Evolutionary conservation across 1,284 basidiomycete species (phyloP).

Genomic region (Sanghuangporus sanghuang): DNA sequence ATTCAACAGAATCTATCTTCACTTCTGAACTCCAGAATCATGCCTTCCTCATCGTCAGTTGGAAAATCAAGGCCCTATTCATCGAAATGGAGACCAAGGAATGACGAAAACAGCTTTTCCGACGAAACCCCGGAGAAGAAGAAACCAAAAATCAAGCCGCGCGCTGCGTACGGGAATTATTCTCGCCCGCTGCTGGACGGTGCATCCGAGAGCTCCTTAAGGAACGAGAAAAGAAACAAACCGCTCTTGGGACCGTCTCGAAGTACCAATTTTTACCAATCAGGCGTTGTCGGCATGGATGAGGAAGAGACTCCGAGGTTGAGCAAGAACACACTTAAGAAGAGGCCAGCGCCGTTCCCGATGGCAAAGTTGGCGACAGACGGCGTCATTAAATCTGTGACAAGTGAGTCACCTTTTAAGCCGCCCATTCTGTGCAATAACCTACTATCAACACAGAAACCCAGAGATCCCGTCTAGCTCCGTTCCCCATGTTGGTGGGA

Average conservation of each 20-base stretch:
- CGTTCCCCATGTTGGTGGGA: background rate
- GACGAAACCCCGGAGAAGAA: background rate
- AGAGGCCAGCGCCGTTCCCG: background rate
- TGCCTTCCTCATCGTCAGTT: no score
- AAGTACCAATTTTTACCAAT: background rate
- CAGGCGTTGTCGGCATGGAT: background rate
- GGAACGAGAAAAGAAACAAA: background rate
- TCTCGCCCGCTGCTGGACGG: background rate
- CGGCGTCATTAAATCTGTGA: background rate
- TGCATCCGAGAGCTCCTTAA: background rate
- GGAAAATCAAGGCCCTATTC: background rate
- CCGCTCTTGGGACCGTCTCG: background rate
- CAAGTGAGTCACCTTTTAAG: background rate
- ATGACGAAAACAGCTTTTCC: background rate
- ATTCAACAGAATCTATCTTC: background rate
- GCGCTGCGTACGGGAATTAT: background rate
- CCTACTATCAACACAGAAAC: background rate
- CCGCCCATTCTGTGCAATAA: background rate
- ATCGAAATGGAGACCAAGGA: background rate
- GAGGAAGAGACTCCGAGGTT: background rate
- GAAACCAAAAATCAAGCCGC: background rate
- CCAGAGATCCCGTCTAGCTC: background rate
- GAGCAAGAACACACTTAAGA: background rate
- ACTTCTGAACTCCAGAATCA: background rate
- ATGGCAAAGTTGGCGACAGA: background rate